These are phyloP conservation scores for Triangularia setosa DNA, from an alignment of 2,329 filamentous ascomycete species.

Conservation along the genomic window DNA sequence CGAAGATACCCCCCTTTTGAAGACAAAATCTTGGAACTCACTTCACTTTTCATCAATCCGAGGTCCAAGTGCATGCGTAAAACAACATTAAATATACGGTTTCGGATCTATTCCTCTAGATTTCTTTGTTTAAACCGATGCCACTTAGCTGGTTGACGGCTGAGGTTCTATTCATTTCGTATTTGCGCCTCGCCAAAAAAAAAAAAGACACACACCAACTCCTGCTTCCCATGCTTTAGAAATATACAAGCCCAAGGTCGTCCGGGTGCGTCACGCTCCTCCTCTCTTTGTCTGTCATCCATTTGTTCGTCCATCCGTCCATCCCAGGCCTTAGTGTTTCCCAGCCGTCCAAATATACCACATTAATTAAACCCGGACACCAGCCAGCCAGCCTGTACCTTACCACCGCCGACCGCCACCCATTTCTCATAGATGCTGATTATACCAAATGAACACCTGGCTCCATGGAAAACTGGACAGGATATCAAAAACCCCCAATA, in stretches of 20 bases:
- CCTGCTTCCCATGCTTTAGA: background rate
- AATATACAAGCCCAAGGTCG: background rate
- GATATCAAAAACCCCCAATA: background rate
- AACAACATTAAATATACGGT: background rate
- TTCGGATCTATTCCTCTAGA: background rate
- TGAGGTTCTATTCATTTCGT: background rate
- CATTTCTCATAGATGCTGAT: background rate
- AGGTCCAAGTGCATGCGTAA: no score
- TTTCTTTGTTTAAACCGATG: background rate
- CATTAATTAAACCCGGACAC: slow-evolving; percentile 8
- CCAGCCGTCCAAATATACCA: background rate
- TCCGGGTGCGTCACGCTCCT: background rate
- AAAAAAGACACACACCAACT: background rate
- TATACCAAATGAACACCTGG: background rate
- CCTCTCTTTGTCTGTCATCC: background rate
- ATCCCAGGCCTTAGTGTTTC: background rate
- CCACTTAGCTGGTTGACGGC: background rate
- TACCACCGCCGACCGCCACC: background rate
- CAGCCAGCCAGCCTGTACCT: background rate
- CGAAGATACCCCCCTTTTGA: no score
- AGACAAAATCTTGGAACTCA: no score
- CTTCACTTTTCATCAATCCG: no score
- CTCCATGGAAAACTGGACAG: background rate
- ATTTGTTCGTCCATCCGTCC: background rate
- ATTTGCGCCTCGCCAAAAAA: background rate